Evolutionary conservation across 805 yeast species (phyloP).

Genomic region (Lipomyces spencermartinsiae): DNA sequence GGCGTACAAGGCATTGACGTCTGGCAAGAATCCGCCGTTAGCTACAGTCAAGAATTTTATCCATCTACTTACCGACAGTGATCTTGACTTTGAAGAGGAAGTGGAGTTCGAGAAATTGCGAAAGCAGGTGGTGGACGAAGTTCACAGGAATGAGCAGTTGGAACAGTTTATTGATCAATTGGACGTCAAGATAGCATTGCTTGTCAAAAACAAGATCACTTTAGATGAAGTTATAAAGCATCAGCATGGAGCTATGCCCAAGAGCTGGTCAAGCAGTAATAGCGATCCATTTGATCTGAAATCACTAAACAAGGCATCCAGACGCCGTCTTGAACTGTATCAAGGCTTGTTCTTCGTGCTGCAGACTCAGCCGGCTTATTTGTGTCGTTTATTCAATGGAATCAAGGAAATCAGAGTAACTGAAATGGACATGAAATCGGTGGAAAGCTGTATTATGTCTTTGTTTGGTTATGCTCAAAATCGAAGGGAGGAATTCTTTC

Average conservation of each 20-base stretch:
- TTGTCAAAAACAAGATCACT: conserved; percentile 80
- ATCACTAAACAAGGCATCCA: conserved; percentile 49
- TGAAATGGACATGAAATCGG: conserved; percentile 46
- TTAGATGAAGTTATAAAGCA: conserved; percentile 67
- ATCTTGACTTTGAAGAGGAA: conserved; percentile 77
- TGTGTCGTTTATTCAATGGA: conserved; percentile 59
- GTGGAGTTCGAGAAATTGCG: conserved; percentile 68
- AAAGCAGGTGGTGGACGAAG: conserved; percentile 70
- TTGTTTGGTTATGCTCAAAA: conserved; percentile 50
- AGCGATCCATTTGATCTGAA: conserved; percentile 48
- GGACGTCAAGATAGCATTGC: conserved; percentile 75
- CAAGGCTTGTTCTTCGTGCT: conserved; percentile 80
- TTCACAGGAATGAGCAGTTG: conserved; percentile 70
- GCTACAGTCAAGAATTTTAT: conserved; percentile 79
- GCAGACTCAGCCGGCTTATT: conserved; percentile 81
- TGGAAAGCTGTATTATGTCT: conserved; percentile 45
- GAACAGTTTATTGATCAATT: conserved; percentile 78
- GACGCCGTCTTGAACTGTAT: conserved; percentile 64
- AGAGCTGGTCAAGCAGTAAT: conserved; percentile 36
- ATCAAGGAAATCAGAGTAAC: conserved; percentile 41
- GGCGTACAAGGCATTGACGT: conserved; percentile 75
- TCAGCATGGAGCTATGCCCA: conserved; percentile 48
- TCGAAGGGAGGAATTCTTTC: conserved; percentile 73
- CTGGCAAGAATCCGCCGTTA: conserved; percentile 76
- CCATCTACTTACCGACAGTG: conserved; percentile 72